phyloP scores from a whole-genome alignment of 2,329 filamentous ascomycete genomes.

The Graphiopsis chlorocephala region DNA sequence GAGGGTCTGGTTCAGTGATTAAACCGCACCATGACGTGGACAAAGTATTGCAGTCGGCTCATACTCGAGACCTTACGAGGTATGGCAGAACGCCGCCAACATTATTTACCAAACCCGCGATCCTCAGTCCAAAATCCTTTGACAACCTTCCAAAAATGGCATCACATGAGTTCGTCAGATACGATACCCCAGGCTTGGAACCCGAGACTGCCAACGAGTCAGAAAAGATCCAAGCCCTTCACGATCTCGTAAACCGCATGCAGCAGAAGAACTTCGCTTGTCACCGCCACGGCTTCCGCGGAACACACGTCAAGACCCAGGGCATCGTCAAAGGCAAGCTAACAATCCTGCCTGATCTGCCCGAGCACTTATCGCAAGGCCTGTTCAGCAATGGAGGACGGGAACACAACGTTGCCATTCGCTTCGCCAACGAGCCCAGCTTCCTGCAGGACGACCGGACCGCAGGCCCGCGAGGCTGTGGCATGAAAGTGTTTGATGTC shows the following conservation, averaged over 20 bases:
- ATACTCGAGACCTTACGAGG: too few species aligned
- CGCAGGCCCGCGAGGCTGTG: constrained; percentile 23
- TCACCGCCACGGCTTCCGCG: constrained; percentile 23
- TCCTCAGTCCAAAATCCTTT: too few species aligned
- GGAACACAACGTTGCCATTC: constrained; percentile 19
- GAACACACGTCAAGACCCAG: constrained; percentile 25
- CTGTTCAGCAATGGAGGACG: constrained; percentile 31
- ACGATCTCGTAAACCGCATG: constrained; percentile 19
- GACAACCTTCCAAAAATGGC: neutral
- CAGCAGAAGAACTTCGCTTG: constrained; percentile 23
- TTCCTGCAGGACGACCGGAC: constrained; percentile 21
- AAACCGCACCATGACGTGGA: neutral
- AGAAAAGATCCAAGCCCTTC: constrained; percentile 18
- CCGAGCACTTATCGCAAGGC: constrained; percentile 23
- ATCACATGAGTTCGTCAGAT: neutral
- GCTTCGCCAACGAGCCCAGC: constrained; percentile 25
- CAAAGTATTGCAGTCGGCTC: neutral
- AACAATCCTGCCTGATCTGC: constrained; percentile 22
- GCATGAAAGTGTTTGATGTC: constrained; percentile 26
- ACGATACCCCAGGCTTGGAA: constrained; percentile 13
- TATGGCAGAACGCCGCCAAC: too few species aligned
- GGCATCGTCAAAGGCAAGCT: constrained; percentile 26
- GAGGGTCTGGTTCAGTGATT: neutral
- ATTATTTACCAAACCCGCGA: neutral
- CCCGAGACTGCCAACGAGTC: constrained; percentile 18